Percentiles rank a stretch among this genome's conserved stretches.
These are phyloP conservation scores for Atalantia buxifolia DNA, from an alignment of 345 rosid species.

Conservation along the genomic window DNA sequence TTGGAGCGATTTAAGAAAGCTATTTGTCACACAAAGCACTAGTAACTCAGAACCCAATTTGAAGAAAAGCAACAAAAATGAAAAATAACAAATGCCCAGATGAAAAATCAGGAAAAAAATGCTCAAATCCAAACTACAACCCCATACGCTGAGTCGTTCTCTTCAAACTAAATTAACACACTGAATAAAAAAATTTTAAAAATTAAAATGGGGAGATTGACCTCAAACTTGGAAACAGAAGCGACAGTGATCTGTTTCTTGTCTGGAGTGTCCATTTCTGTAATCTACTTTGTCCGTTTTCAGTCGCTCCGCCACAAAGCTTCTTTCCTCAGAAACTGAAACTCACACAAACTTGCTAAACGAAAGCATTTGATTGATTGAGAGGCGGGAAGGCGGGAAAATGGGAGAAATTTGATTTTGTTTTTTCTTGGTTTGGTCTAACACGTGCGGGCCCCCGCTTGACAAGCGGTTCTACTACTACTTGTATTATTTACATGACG, in stretches of 20 bases:
- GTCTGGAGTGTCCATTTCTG: conserved; percentile 60
- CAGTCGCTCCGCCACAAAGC: not conserved
- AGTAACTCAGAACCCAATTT: not conserved
- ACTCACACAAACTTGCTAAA: not conserved
- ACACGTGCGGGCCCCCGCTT: not conserved
- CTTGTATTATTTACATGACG: too few relatives aligned
- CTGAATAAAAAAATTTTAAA: not conserved
- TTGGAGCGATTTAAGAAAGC: not conserved
- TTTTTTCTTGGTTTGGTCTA: not conserved
- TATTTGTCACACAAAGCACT: not conserved
- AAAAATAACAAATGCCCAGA: not conserved
- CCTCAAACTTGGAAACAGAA: conserved; percentile 49
- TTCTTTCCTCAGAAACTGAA: not conserved
- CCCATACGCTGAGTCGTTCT: not conserved
- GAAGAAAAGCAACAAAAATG: not conserved
- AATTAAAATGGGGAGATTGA: conserved; percentile 8
- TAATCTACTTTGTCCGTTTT: conserved; percentile 1
- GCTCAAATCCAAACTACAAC: not conserved
- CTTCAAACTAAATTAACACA: not conserved
- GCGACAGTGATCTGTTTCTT: conserved; percentile 38
- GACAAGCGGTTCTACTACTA: too few relatives aligned
- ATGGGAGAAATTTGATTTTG: not conserved
- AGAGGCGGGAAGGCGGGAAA: not conserved
- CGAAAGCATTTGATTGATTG: not conserved
- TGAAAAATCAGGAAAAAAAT: not conserved